A percentile compares a stretch with the other conserved stretches of the same genome.
phyloP scores from a whole-genome alignment of 768 basidiomycete species.

The Mycena rosella region DNA sequence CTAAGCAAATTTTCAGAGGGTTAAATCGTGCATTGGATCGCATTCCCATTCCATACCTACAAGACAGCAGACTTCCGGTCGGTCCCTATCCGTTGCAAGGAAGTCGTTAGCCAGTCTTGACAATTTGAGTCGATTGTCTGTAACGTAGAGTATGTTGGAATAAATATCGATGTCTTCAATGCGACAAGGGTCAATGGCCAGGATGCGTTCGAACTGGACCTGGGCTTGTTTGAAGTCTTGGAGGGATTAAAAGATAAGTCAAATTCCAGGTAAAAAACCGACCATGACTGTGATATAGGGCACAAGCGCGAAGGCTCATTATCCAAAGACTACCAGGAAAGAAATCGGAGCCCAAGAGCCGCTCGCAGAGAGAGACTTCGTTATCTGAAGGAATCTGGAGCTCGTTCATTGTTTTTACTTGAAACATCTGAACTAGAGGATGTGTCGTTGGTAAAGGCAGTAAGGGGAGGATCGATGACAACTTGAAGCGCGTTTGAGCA shows the following conservation, averaged over 20 bases:
- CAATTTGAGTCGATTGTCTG: slow-evolving; percentile 88
- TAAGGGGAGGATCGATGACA: slow-evolving; percentile 62
- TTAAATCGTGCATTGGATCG: slow-evolving; percentile 2
- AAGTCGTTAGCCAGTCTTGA: slow-evolving; percentile 95
- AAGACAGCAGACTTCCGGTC: slow-evolving; percentile 96
- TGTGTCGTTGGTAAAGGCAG: slow-evolving; percentile 61
- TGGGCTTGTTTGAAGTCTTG: slow-evolving; percentile 88
- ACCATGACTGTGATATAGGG: slow-evolving; percentile 94
- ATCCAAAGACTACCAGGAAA: slow-evolving; percentile 90
- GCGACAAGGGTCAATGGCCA: slow-evolving; percentile 84
- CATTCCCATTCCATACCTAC: slow-evolving; percentile 79
- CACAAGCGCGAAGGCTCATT: slow-evolving; percentile 87
- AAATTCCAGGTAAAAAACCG: slow-evolving; percentile 41
- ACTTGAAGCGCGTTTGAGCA: slow-evolving; percentile 46
- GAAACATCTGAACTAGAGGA: slow-evolving; percentile 75
- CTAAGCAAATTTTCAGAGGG: slow-evolving; percentile 54
- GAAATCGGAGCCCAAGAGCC: slow-evolving; percentile 73
- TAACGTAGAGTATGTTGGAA: slow-evolving; percentile 97
- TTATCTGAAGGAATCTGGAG: slow-evolving; percentile 91
- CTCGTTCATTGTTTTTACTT: slow-evolving; percentile 90
- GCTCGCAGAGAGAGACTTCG: slow-evolving; percentile 85
- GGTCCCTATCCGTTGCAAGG: slow-evolving; percentile 88
- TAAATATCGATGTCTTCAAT: slow-evolving; percentile 97
- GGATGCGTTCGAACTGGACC: slow-evolving; percentile 86
- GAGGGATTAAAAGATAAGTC: slow-evolving; percentile 14